Conservation (phyloP, 2,329 filamentous ascomycete species). For the Colletotrichum falcatum region DNA sequence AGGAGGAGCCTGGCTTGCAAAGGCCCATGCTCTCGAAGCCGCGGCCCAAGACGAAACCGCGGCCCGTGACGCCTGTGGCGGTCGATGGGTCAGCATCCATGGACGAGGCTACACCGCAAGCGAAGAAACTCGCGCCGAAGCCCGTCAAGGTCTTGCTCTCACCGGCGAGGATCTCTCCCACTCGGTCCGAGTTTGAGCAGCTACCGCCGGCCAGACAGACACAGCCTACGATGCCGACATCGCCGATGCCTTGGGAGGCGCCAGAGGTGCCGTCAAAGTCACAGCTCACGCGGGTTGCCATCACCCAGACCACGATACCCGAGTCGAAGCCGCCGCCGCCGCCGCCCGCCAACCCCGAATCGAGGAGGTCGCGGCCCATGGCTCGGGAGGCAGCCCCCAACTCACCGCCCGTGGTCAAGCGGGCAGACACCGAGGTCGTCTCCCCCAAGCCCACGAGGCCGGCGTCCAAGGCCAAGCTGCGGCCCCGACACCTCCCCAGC, state of each 20-base stretch:
- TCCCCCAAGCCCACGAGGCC: conserved; percentile 51
- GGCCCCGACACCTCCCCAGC: conserved; percentile 55
- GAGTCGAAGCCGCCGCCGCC: background rate
- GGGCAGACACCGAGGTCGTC: conserved; percentile 44
- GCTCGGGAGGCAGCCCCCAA: conserved; percentile 29
- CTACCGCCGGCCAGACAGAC: background rate
- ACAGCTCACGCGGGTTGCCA: background rate
- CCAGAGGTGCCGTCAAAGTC: background rate
- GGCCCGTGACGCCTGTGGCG: conserved; percentile 28
- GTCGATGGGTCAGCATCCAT: background rate
- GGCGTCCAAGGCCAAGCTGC: conserved; percentile 41
- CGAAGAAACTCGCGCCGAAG: conserved; percentile 2
- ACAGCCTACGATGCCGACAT: background rate
- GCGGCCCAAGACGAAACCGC: conserved; percentile 45
- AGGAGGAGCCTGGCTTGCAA: background rate
- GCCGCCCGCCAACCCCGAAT: conserved; percentile 23
- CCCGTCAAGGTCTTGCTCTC: conserved; percentile 10
- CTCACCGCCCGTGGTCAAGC: conserved; percentile 41
- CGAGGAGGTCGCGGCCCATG: conserved; percentile 31
- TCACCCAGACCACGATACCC: background rate
- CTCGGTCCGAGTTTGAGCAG: conserved; percentile 1
- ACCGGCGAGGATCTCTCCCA: conserved; percentile 5
- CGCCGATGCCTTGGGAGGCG: background rate
- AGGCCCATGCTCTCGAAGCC: conserved; percentile 42
- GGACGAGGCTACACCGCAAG: conserved; percentile 13